phyloP scores from a whole-genome alignment of 371 early-diverging fungal genomes.

The Phascolomyces articulosus region DNA sequence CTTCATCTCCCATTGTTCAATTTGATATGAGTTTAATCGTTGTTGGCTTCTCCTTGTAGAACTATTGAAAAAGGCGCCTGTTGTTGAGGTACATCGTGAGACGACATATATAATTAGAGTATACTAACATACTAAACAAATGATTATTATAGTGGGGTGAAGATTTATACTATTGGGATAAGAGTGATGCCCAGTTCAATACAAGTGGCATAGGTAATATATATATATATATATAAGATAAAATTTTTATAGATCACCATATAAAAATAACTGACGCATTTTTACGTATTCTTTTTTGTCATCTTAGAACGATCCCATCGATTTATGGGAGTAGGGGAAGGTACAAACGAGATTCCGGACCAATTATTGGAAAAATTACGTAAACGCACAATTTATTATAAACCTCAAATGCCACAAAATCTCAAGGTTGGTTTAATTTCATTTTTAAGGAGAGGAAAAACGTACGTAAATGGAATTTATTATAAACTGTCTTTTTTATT shows the following conservation, averaged over 20 bases:
- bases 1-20: too few relatives aligned
- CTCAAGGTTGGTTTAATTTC: constrained; percentile 36
- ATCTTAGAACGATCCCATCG: constrained; percentile 57
- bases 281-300: too few relatives aligned
- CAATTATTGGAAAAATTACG: constrained; percentile 53
- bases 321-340: constrained; percentile 71
- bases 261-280: not conserved
- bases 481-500: not conserved
- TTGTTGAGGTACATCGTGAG: constrained; percentile 58
- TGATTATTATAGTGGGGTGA: constrained; percentile 60
- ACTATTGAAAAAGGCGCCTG: constrained; percentile 61
- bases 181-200: constrained; percentile 61
- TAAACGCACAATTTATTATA: constrained; percentile 56
- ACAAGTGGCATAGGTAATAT: constrained; percentile 59
- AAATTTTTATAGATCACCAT: not conserved
- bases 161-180: constrained; percentile 75
- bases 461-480: constrained; percentile 4
- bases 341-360: constrained; percentile 57
- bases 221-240: not conserved
- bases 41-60: too few relatives aligned
- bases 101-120: too few relatives aligned
- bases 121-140: too few relatives aligned
- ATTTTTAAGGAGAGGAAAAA: not conserved
- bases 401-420: constrained; percentile 35
- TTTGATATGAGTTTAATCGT: too few relatives aligned